phyloP scores from a whole-genome alignment of 148 eudicot genomes.

The Nepenthes gracilis region DNA sequence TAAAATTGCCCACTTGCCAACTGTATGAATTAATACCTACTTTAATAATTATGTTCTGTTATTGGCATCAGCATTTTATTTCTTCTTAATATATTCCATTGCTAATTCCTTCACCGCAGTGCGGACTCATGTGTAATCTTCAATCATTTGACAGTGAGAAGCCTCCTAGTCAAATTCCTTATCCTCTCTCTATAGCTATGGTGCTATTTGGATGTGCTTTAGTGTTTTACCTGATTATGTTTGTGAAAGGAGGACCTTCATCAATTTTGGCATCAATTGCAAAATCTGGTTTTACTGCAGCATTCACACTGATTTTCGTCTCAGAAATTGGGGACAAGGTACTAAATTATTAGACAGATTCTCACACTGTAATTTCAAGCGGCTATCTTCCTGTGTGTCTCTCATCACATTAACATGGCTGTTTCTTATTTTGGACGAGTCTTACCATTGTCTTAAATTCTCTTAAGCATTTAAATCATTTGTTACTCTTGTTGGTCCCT shows the following conservation, averaged over 20 bases:
- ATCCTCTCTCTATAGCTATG: conserved; percentile 56
- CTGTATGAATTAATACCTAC: too few species aligned
- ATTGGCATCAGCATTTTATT: background rate
- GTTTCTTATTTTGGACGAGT: too few species aligned
- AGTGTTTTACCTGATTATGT: conserved; percentile 42
- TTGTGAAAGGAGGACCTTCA: conserved; percentile 47
- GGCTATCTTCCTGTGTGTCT: background rate
- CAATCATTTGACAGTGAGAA: conserved; percentile 43
- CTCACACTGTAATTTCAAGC: background rate
- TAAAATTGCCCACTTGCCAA: too few species aligned
- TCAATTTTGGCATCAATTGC: conserved; percentile 58
- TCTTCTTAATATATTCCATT: conserved; percentile 5
- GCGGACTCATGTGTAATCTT: conserved; percentile 14
- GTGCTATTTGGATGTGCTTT: conserved; percentile 46
- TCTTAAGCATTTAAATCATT: too few species aligned
- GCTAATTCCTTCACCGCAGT: conserved; percentile 7
- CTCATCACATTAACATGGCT: background rate
- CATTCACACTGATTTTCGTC: conserved; percentile 76
- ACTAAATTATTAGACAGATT: conserved; percentile 9
- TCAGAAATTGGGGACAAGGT: conserved; percentile 99
- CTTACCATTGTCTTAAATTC: too few species aligned
- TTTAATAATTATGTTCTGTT: background rate
- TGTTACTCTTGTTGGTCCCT: too few species aligned
- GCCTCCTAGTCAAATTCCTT: conserved; percentile 52
- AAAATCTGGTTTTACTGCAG: conserved; percentile 94